These are phyloP conservation scores for Diplodia seriata DNA, from an alignment of 2,329 filamentous ascomycete genomes.

Conservation along the genomic window DNA sequence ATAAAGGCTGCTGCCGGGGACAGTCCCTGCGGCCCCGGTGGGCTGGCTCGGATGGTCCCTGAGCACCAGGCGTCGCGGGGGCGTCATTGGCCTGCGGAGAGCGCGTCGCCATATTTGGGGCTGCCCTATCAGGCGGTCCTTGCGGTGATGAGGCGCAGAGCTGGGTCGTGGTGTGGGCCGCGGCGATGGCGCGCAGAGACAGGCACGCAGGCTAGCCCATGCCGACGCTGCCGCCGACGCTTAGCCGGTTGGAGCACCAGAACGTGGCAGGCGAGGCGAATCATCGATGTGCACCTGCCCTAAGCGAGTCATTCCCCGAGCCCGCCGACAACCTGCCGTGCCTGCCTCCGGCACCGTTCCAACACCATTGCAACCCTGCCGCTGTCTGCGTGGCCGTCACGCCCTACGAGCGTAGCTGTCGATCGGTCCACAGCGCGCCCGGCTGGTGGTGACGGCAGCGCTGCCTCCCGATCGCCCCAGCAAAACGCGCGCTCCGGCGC, in stretches of 20 bases:
- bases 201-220: neutral
- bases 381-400: neutral
- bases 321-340: neutral
- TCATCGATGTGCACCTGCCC: conserved; percentile 26
- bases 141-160: neutral
- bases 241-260: neutral
- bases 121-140: conserved; percentile 20
- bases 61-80: neutral
- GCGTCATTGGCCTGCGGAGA: conserved; percentile 13
- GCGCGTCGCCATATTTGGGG: neutral
- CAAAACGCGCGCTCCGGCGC: conserved; percentile 7
- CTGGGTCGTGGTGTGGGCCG: conserved; percentile 4
- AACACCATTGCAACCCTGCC: conserved; percentile 3
- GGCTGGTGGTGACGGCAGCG: conserved; percentile 2
- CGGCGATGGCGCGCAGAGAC: conserved; percentile 16
- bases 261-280: conserved; percentile 20
- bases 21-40: neutral
- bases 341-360: neutral
- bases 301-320: conserved; percentile 10
- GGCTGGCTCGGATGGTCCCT: conserved; percentile 15
- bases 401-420: neutral
- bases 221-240: conserved; percentile 10
- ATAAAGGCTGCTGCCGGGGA: neutral
- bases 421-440: conserved; percentile 8
- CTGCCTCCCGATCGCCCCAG: conserved; percentile 1